Conservation (phyloP, 2,329 filamentous ascomycete species). For the Boeremia exigua region DNA sequence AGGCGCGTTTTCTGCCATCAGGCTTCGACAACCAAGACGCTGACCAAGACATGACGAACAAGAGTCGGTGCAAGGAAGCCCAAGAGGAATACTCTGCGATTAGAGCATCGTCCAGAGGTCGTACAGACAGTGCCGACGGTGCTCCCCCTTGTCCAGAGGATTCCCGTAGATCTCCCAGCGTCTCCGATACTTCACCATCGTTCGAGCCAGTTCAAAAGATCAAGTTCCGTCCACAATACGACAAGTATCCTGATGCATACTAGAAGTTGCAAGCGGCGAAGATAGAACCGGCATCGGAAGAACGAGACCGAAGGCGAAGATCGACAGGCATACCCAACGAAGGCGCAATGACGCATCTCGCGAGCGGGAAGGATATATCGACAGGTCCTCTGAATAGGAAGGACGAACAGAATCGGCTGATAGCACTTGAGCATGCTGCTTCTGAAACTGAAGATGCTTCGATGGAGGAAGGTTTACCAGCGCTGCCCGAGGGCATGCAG, state of each 20-base stretch:
- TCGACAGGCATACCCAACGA: background rate
- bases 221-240: background rate
- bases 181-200: background rate
- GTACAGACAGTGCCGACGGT: background rate
- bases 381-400: background rate
- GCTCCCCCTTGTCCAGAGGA: background rate
- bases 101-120: background rate
- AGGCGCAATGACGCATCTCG: background rate
- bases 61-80: background rate
- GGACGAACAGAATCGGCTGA: too few species aligned
- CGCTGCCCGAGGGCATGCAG: background rate
- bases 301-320: background rate
- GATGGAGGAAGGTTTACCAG: background rate
- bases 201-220: background rate
- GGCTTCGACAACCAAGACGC: background rate
- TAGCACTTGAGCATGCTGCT: background rate
- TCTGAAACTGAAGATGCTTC: background rate
- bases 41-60: background rate
- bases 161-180: background rate
- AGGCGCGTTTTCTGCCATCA: background rate
- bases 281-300: background rate
- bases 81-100: background rate
- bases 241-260: background rate
- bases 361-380: background rate
- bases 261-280: conserved; percentile 7